A percentile compares a stretch with the other conserved stretches of the same genome.
These are phyloP conservation scores for Aspergillus chevalieri DNA, from an alignment of 2,329 filamentous ascomycete species.

Conservation along the genomic window DNA sequence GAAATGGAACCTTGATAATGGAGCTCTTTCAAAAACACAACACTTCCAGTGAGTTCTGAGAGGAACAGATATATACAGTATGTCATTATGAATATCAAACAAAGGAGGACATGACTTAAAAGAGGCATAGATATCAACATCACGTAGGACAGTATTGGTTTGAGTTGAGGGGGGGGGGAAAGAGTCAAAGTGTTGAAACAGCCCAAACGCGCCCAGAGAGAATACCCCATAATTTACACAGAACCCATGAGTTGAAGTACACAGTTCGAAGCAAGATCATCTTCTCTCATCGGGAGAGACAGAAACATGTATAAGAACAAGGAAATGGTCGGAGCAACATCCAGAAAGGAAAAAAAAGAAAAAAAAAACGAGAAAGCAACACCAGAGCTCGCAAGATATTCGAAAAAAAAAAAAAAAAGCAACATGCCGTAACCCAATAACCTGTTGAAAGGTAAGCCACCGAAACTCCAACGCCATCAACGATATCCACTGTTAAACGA, in stretches of 20 bases:
- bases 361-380: constrained; percentile 6
- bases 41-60: background rate
- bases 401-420: constrained; percentile 6
- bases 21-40: background rate
- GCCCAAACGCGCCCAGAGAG: constrained; percentile 11
- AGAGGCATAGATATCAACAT: constrained; percentile 7
- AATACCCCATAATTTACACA: constrained; percentile 4
- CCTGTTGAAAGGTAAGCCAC: constrained; percentile 38
- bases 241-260: background rate
- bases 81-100: constrained; percentile 7
- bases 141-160: background rate
- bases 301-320: background rate
- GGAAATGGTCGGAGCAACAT: background rate
- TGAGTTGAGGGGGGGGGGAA: no score
- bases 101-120: constrained; percentile 7
- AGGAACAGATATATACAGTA: constrained; percentile 1
- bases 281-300: background rate
- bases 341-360: constrained; percentile 13
- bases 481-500: constrained; percentile 19
- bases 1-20: background rate
- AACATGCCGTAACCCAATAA: constrained; percentile 21
- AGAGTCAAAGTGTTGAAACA: constrained; percentile 24
- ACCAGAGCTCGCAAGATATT: background rate
- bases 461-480: constrained; percentile 31
- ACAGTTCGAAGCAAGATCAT: background rate